These are phyloP conservation scores for Blepharisma undulans DNA, from an alignment of 169 alveolate species.

Conservation along the genomic window DNA sequence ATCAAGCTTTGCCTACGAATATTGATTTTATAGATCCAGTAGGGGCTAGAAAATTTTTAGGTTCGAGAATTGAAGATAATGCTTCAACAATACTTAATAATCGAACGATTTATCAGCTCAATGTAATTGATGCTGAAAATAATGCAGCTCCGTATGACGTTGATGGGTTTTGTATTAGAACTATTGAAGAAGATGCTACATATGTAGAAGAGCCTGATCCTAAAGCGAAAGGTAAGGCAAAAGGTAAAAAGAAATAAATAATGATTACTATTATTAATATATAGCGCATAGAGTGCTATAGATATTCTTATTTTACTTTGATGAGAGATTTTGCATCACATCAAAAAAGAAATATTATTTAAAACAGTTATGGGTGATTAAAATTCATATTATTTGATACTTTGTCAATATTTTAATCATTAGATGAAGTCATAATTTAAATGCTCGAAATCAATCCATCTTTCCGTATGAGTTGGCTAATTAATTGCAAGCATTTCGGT, in stretches of 20 bases:
- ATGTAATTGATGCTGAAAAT: conserved; percentile 21
- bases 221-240: neutral
- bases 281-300: too few species aligned
- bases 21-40: conserved; percentile 56
- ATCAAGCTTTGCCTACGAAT: neutral
- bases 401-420: neutral
- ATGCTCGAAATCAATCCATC: too few species aligned
- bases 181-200: conserved; percentile 62
- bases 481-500: too few species aligned
- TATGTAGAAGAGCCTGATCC: conserved; percentile 53
- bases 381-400: too few species aligned
- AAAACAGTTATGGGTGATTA: too few species aligned
- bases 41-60: conserved; percentile 51
- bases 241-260: neutral
- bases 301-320: too few species aligned
- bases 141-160: conserved; percentile 35
- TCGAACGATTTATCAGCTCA: conserved; percentile 47
- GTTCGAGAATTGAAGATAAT: conserved; percentile 50
- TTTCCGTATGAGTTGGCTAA: too few species aligned
- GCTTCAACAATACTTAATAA: conserved; percentile 49
- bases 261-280: neutral
- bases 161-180: conserved; percentile 64
- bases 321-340: too few species aligned
- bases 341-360: too few species aligned
- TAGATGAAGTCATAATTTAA: too few species aligned